Evolutionary conservation across 768 basidiomycete genomes (phyloP).

Genomic region (Clathrus columnatus): DNA sequence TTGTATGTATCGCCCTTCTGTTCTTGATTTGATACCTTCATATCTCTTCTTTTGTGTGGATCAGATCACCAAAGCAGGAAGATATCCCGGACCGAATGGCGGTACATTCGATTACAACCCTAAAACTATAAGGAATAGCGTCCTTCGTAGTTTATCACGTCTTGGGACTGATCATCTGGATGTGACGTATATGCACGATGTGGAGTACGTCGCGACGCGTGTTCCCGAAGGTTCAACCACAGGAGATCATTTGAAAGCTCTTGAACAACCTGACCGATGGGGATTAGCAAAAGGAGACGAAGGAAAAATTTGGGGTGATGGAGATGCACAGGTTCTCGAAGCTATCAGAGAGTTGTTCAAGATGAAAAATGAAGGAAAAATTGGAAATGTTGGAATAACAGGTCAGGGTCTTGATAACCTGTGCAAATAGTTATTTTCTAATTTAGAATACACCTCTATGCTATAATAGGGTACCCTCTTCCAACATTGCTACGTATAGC

Average conservation of each 20-base stretch:
- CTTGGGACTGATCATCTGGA: slow-evolving; percentile 74
- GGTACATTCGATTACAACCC: slow-evolving; percentile 70
- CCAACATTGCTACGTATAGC: slow-evolving; percentile 79
- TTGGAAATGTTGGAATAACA: slow-evolving; percentile 71
- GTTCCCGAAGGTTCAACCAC: slow-evolving; percentile 35
- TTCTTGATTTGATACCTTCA: neutral
- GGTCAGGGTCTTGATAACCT: slow-evolving; percentile 34
- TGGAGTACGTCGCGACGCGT: slow-evolving; percentile 62
- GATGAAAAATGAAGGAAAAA: slow-evolving; percentile 62
- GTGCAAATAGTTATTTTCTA: neutral
- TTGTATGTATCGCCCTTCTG: slow-evolving; percentile 37
- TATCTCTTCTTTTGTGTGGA: neutral
- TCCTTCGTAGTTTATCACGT: slow-evolving; percentile 57
- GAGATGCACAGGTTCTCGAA: slow-evolving; percentile 63
- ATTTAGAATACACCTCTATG: neutral
- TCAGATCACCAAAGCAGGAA: slow-evolving; percentile 82
- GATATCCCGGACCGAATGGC: slow-evolving; percentile 42
- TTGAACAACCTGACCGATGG: slow-evolving; percentile 51
- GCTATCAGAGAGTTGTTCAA: slow-evolving; percentile 59
- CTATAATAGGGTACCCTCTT: slow-evolving; percentile 53
- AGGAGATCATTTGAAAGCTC: slow-evolving; percentile 50
- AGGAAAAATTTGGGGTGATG: slow-evolving; percentile 49
- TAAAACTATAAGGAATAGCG: slow-evolving; percentile 50
- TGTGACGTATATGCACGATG: slow-evolving; percentile 74
- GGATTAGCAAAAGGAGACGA: slow-evolving; percentile 56